Base-by-base conservation (phyloP, 345 rosid genomes). In the Arabis hirsuta region DNA sequence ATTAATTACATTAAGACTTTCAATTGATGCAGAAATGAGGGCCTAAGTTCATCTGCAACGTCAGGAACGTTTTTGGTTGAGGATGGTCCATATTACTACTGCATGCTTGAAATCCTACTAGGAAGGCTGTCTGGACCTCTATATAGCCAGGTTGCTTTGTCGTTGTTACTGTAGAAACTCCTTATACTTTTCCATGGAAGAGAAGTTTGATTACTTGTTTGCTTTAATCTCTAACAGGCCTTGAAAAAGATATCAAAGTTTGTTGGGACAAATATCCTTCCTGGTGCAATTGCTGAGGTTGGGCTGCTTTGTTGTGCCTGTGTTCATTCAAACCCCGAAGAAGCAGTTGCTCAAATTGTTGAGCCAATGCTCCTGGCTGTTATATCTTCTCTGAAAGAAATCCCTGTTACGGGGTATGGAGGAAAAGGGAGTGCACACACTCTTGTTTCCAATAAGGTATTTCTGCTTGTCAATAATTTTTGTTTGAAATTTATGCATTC, bases 251-350 rank as follows among this genome's bases (percentile, higher is more conserved):
- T 95, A 77, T 84, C 99, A 41, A 95, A 95, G 82, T 95, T 95
- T 81, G 96, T 95, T 38, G 80, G 77, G 78, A 83, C 93, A 74
- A 95, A 84, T 78, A 90, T 95, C 82, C 99, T 95, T 80, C 99
- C 97, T 57, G 99, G 99, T 72, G 97, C 99, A 76, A 79, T 95
- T 80, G 97, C 99, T 7, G 99, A 95, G 85, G 96, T 95, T 70
- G 99, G 99, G 76, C 82, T 90, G 75, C 99, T 95, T 82, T 91
- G 97, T 73, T 88, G 99, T 82, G 97, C 99, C 50, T 91, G 96
- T 81, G 86, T 95, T 81, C 97, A 91, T 76, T 81, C 99, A 73
- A 86, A 85, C 82, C 99, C 99, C 9, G 90, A 91, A 72, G 96
- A 89, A 85, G 96, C 99, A 61, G 89, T 86, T 69, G 72, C 79